Evolutionary conservation across 345 rosid species (phyloP).

Genomic region (Anastatica hierochuntica): DNA sequence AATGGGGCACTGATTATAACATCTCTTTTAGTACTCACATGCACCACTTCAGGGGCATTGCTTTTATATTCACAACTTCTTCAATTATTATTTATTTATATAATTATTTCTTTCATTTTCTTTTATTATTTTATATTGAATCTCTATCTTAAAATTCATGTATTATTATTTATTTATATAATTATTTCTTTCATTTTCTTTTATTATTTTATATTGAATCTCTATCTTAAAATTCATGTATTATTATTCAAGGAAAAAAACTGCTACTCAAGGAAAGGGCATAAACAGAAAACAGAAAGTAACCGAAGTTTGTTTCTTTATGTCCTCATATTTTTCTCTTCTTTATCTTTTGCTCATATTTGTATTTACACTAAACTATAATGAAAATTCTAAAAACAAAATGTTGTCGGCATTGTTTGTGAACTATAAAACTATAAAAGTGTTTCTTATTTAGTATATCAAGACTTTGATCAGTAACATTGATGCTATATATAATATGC

Average conservation of each 20-base stretch:
- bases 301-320: constrained; percentile 20
- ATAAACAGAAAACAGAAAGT: constrained; percentile 27
- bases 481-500: too few species aligned
- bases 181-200: too few species aligned
- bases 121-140: background rate
- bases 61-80: constrained; percentile 37
- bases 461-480: too few species aligned
- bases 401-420: too few species aligned
- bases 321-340: background rate
- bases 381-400: too few species aligned
- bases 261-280: constrained; percentile 8
- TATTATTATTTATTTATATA: constrained; percentile 14
- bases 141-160: background rate
- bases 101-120: too few species aligned
- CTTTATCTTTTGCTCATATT: too few species aligned
- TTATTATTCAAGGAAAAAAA: constrained; percentile 12
- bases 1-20: constrained; percentile 68
- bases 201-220: background rate
- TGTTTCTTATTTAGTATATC: too few species aligned
- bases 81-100: constrained; percentile 20
- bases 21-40: constrained; percentile 78
- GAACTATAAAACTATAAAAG: too few species aligned
- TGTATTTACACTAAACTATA: too few species aligned
- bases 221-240: background rate
- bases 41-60: constrained; percentile 81